phyloP scores from a whole-genome alignment of 1,139 yeast genomes.

The Sugiyamaella paludigena region DNA sequence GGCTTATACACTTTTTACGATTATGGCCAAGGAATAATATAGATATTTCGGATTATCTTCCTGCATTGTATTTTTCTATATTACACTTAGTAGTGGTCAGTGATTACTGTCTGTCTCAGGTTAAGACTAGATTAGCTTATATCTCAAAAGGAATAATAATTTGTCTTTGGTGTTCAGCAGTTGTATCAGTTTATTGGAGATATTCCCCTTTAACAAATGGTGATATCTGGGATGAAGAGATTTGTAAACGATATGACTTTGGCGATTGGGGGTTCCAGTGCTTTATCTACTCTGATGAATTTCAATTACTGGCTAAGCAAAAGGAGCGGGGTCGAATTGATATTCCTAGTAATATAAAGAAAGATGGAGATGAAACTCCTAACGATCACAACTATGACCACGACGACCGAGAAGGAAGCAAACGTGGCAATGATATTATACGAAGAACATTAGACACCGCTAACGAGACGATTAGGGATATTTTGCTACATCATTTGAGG shows the following conservation, averaged over 20 bases:
- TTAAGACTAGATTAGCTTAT: neutral
- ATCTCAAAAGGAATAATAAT: too few relatives aligned
- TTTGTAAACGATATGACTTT: conserved; percentile 28
- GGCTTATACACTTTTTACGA: conserved; percentile 26
- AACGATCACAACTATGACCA: neutral
- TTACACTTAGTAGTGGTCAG: conserved; percentile 20
- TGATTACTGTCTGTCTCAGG: conserved; percentile 14
- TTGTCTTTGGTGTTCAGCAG: conserved; percentile 4
- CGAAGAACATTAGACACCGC: neutral
- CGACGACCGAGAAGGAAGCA: neutral
- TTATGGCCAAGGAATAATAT: conserved; percentile 13
- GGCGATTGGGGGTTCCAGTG: conserved; percentile 33
- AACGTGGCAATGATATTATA: too few relatives aligned
- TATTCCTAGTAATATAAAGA: neutral
- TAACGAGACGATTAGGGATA: conserved; percentile 1
- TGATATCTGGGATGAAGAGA: conserved; percentile 18
- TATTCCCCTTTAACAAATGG: conserved; percentile 30
- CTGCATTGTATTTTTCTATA: conserved; percentile 30
- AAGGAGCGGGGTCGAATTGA: neutral
- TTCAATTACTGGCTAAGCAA: conserved; percentile 1
- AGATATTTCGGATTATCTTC: conserved; percentile 26
- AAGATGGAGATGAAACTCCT: neutral
- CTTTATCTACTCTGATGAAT: conserved; percentile 18
- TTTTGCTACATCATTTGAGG: conserved; percentile 2
- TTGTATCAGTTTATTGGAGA: conserved; percentile 13